Evolutionary conservation across 805 yeast species (phyloP).

Genomic region (Naumovozyma dairenensis): DNA sequence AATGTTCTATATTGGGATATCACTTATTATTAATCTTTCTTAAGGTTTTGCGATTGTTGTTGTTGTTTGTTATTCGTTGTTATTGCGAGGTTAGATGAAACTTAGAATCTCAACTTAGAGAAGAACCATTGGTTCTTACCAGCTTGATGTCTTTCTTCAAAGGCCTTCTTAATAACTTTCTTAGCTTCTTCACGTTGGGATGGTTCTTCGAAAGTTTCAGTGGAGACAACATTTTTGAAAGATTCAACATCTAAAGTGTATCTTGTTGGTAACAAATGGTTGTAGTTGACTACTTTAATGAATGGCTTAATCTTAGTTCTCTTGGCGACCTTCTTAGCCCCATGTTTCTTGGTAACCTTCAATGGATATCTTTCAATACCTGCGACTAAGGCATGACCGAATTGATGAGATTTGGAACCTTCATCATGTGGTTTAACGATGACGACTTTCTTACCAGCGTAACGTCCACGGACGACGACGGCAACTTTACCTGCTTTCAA

Average conservation of each 20-base stretch:
- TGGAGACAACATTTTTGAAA: slow-evolving; percentile 81
- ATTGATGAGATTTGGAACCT: slow-evolving; percentile 96
- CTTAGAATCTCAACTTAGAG: slow-evolving; percentile 90
- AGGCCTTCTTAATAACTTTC: slow-evolving; percentile 97
- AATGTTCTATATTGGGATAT: too few species aligned
- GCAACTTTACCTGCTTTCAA: slow-evolving; percentile 99
- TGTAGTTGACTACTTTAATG: slow-evolving; percentile 98
- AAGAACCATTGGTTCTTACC: slow-evolving; percentile 99
- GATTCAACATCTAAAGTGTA: slow-evolving; percentile 95
- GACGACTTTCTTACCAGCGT: slow-evolving; percentile 99
- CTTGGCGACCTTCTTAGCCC: slow-evolving; percentile 93
- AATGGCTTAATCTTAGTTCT: slow-evolving; percentile 98
- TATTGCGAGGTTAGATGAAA: slow-evolving; percentile 1
- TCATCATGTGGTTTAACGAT: slow-evolving; percentile 97
- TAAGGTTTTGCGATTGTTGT: too few species aligned
- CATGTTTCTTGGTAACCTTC: slow-evolving; percentile 90
- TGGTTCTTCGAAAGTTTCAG: slow-evolving; percentile 95
- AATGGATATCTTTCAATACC: slow-evolving; percentile 98
- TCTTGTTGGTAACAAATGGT: slow-evolving; percentile 99
- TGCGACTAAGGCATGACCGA: slow-evolving; percentile 98
- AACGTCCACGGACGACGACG: slow-evolving; percentile 99
- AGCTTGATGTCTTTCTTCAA: slow-evolving; percentile 98
- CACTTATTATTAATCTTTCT: too few species aligned
- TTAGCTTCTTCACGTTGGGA: slow-evolving; percentile 97
- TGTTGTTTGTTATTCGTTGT: too few species aligned